Evolutionary conservation across 2,329 filamentous ascomycete genomes (phyloP).

Genomic region (Xylariales sp.): DNA sequence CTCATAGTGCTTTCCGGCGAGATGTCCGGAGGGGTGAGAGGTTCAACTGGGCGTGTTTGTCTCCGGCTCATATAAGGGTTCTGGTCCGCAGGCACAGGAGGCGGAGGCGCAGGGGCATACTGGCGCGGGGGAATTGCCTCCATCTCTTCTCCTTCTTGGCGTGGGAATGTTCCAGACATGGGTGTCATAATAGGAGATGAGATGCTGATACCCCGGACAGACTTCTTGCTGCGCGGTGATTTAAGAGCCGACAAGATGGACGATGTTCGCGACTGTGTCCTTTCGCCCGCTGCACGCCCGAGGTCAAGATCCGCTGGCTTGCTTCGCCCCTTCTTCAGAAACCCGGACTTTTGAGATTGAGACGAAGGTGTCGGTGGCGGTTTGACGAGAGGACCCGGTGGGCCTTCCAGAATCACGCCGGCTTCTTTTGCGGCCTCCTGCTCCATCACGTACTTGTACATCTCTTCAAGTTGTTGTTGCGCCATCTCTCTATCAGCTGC

Average conservation of each 20-base stretch:
- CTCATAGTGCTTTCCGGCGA: constrained; percentile 44
- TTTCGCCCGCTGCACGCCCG: constrained; percentile 36
- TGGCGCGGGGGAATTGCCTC: constrained; percentile 52
- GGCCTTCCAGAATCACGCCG: constrained; percentile 44
- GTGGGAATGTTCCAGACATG: constrained; percentile 54
- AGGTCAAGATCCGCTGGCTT: constrained; percentile 37
- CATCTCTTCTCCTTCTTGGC: constrained; percentile 52
- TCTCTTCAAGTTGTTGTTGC: constrained; percentile 78
- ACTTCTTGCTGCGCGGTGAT: constrained; percentile 51
- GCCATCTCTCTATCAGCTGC: constrained; percentile 70
- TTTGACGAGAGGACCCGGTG: constrained; percentile 32
- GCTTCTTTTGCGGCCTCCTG: constrained; percentile 68
- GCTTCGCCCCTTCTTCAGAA: constrained; percentile 35
- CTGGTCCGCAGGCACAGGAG: constrained; percentile 49
- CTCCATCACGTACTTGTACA: constrained; percentile 90
- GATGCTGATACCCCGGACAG: constrained; percentile 48
- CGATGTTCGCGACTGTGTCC: constrained; percentile 51
- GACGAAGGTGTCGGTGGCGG: constrained; percentile 11
- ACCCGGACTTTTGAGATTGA: constrained; percentile 38
- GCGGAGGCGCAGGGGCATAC: constrained; percentile 53
- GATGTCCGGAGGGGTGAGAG: constrained; percentile 40
- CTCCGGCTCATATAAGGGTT: constrained; percentile 28
- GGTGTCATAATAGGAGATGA: constrained; percentile 64
- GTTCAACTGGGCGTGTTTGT: constrained; percentile 30
- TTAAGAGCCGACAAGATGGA: constrained; percentile 58